Base-by-base conservation (phyloP, 192 early-diverging fungal species). In the Radiomyces spectabilis region DNA sequence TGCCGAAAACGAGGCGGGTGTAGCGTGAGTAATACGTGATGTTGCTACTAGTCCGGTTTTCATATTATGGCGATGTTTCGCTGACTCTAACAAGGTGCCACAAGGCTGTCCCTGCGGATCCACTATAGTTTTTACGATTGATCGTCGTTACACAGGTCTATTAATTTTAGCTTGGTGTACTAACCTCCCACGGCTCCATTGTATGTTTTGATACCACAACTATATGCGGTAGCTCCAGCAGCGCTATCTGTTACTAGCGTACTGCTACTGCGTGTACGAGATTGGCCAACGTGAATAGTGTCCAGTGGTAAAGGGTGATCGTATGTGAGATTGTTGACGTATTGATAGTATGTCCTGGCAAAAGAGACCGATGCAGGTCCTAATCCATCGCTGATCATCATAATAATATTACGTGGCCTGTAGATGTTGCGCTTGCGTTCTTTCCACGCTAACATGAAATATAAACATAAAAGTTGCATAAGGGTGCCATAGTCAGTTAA, bases 341-440 rank as follows among this genome's bases (percentile, higher is more conserved):
- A 80, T 59, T 87, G 84, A 63, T 89, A 73, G 61, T 84, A 95
- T 48, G 85, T 84, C 35, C 93, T 81, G 6, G 87, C 87, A 68
- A 94, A 81, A 0, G 92, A 87, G 51, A 94, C 84, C 0, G 93
- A 96, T 3, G 96, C 90, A 12, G 94, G 94, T 16, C 96, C 95
- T 61, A 97, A 93, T 5, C 95, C 92, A 63, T 95, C 93, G 49
- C 87, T 87, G 24, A 97, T 85, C 93, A 97, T 93, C 60, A 97
- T 61, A 39, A 97, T 89, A 4, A 97, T 85, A 55, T 89, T 92
- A 53, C 84, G 81, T 12, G n/a, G n/a, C n/a, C n/a, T n/a, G n/a
- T n/a, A n/a, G n/a, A n/a, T n/a, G n/a, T n/a, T n/a, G n/a, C n/a
- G n/a, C n/a, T n/a, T n/a, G n/a, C n/a, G n/a, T n/a, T n/a, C n/a